A percentile compares a stretch with the other conserved stretches of the same genome.
Evolutionary conservation across 345 rosid species (phyloP).

Genomic region (Brassica napus): Da-Ae NC_063449.1:41755001-41755500

Average conservation of each 20-base stretch:
- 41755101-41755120: conserved; percentile 14
- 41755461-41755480: conserved; percentile 22
- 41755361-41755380: conserved; percentile 37
- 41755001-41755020: conserved; percentile 36
- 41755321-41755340: conserved; percentile 39
- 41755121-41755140: conserved; percentile 15
- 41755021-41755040: conserved; percentile 31
- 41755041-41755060: conserved; percentile 4
- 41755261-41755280: conserved; percentile 26
- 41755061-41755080: conserved; percentile 22
- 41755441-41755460: conserved; percentile 15
- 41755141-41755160: conserved; percentile 19
- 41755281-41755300: conserved; percentile 41
- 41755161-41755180: conserved; percentile 3
- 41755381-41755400: conserved; percentile 20
- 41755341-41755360: conserved; percentile 33
- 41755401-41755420: background rate
- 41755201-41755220: background rate
- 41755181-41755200: conserved; percentile 22
- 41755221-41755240: conserved; percentile 2
- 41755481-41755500: background rate
- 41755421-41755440: background rate
- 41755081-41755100: background rate
- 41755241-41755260: conserved; percentile 31
- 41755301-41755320: conserved; percentile 38